Base-by-base conservation (phyloP, 441 rosid species). In the Gossypium lobatum region DNA sequence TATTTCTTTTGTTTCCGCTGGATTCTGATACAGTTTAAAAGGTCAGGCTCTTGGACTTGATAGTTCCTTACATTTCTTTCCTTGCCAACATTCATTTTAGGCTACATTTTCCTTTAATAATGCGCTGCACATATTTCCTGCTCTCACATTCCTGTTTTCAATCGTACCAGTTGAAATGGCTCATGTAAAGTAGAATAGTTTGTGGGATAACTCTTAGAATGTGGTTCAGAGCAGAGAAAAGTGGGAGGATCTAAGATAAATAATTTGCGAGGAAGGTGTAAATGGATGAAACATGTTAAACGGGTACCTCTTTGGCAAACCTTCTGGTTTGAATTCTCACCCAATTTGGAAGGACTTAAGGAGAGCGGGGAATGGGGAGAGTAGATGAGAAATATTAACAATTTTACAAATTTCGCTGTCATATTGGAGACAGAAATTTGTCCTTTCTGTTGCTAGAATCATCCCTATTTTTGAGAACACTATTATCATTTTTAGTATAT, bases 1-100 rank as follows among this genome's bases (percentile, higher is more conserved):
- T 96, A 89, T 81, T 96, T 96, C 96, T 96, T 96, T 82, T 96
- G 99, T 81, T 96, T 96, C 85, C 99, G 98, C 83, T 96, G 99
- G 99, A 76, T 92, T 79, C 86, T 96, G 52, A 91, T 93, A 75
- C 98, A 96, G 78, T 96, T 96, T 79, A 96, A 93, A 82, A 93
- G 99, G 99, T 93, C 28, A 62, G 87, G 58, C 70, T 64, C 64
- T 69, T 72, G 60, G 46, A 23, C 53, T 73, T 45, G 58, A 34
- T 80, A 34, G 57, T 58, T 72, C 21, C 65, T 70, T 74, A 42
- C 17, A 11, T 52, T 73, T 70, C 34, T 18, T 23, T 72, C 60
- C 34, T 5, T 25, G 26, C 46, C 7, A 61, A 7, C 16, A 18
- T 63, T 50, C 61, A 42, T 58, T 42, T 42, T 58, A 18, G 64